Percentiles rank a stretch among this genome's conserved stretches.
These are phyloP conservation scores for Paramecium pentaurelia DNA, from an alignment of 73 alveolate genomes.

Conservation along the genomic window DNA sequence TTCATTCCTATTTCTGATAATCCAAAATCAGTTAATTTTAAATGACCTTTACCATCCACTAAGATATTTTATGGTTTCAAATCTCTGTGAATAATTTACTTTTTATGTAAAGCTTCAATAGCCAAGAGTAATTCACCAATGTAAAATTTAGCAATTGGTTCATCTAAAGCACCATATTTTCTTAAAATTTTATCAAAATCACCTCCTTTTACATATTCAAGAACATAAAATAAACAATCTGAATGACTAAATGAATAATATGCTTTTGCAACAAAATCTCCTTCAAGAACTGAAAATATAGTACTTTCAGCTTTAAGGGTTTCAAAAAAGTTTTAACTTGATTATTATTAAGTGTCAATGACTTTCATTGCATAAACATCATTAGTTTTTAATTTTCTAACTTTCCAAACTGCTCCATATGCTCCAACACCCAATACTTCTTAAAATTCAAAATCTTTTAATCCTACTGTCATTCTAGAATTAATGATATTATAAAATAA, in stretches of 20 bases:
- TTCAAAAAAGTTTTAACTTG: conserved; percentile 68
- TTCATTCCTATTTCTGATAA: conserved; percentile 70
- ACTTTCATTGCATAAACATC: conserved; percentile 89
- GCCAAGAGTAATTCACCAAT: conserved; percentile 79
- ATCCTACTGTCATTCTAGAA: conserved; percentile 1
- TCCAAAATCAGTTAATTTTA: conserved; percentile 83
- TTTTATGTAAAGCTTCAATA: conserved; percentile 68
- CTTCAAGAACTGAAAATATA: conserved; percentile 61
- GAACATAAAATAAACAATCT: conserved; percentile 75
- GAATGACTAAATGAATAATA: conserved; percentile 75
- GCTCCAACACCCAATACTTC: conserved; percentile 84
- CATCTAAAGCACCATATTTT: conserved; percentile 71
- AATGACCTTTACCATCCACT: conserved; percentile 71
- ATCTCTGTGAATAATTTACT: conserved; percentile 78
- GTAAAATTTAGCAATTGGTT: conserved; percentile 67
- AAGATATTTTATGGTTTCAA: conserved; percentile 80
- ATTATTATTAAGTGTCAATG: conserved; percentile 76
- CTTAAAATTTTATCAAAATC: conserved; percentile 71
- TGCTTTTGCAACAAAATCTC: conserved; percentile 77
- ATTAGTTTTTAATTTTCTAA: conserved; percentile 79
- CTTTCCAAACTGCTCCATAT: conserved; percentile 84
- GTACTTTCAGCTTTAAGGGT: conserved; percentile 71
- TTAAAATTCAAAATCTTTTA: conserved; percentile 70
- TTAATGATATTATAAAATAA: not conserved
- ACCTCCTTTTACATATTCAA: conserved; percentile 87